phyloP scores from a whole-genome alignment of 164 flowering plant genomes.

The Saururus chinensis region DNA sequence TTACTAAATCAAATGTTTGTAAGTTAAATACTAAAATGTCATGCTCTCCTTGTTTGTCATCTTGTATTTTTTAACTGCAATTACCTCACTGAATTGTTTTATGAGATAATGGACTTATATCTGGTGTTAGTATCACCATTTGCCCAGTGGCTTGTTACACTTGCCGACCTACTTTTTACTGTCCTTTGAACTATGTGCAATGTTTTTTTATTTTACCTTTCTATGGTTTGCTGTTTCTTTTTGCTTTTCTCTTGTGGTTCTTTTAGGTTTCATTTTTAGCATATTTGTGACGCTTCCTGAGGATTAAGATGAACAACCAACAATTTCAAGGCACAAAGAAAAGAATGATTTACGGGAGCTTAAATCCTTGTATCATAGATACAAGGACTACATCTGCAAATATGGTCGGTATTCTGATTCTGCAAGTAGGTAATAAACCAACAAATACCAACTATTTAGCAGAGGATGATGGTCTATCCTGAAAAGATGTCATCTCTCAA shows the following conservation, averaged over 20 bases:
- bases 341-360: constrained; percentile 67
- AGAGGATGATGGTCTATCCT: no score
- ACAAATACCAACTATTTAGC: no score
- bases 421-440: no score
- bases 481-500: no score
- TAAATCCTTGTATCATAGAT: constrained; percentile 39
- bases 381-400: no score
- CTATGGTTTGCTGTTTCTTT: not conserved
- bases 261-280: not conserved
- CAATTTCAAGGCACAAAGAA: constrained; percentile 42
- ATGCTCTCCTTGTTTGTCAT: no score
- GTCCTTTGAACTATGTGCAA: not conserved
- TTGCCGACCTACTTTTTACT: not conserved
- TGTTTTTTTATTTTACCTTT: not conserved
- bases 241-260: not conserved
- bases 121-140: not conserved
- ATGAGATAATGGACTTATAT: not conserved
- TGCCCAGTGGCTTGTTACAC: not conserved
- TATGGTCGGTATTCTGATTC: no score
- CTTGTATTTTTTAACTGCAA: no score
- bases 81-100: not conserved
- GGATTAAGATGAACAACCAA: constrained; percentile 55
- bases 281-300: not conserved
- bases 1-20: no score
- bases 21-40: no score